Base-by-base conservation (phyloP, 805 yeast genomes). In the Lipomyces sp. region DNA sequence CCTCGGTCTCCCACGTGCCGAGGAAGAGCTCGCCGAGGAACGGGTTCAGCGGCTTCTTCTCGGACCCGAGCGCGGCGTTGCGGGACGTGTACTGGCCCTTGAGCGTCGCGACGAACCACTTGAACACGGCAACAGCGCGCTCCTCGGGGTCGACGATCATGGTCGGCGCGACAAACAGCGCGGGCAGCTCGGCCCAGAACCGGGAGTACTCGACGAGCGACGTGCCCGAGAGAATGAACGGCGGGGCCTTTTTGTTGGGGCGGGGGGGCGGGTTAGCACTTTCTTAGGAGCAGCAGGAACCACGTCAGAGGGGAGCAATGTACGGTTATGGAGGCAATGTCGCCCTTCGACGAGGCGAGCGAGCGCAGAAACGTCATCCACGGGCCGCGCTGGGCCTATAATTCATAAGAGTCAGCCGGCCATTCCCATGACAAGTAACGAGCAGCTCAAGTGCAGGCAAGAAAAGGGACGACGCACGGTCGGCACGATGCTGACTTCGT, bases 31-130 rank as follows among this genome's bases (percentile, higher is more conserved):
- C 98, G 50, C 98, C 98, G 58, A 93, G 73, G 64, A 93, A 91
- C 39, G 98, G 98, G 67, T 93, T 93, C 67, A 93, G 74, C 7
- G 98, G 98, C 71, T 93, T 93, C 78, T 93, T 93, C 71, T 93
- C 98, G 37, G 87, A 77, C n/a, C 98, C 98, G 78, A 86, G 78
- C 47, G 82, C 77, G 72, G 91, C 97, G 67, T 81, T 86, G 67
- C 98, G 80, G 21, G 95, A 84, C 66, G 95, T 86, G 68, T 91
- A 93, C 71, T 93, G 98, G 23, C 95, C 87, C 67, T 91, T 80
- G 61, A 93, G 75, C 19, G 97, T 89, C 23, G 95, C 83, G 49
- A 91, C 81, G 62, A 89, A 91, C 96, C 97, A 89, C 68, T 76
- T 82, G 43, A 89, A 79, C 29, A 93, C 98, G 2, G 86, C 86